These are phyloP conservation scores for Xylaria nigripes DNA, from an alignment of 495 filamentous ascomycete species.

Conservation along the genomic window DNA sequence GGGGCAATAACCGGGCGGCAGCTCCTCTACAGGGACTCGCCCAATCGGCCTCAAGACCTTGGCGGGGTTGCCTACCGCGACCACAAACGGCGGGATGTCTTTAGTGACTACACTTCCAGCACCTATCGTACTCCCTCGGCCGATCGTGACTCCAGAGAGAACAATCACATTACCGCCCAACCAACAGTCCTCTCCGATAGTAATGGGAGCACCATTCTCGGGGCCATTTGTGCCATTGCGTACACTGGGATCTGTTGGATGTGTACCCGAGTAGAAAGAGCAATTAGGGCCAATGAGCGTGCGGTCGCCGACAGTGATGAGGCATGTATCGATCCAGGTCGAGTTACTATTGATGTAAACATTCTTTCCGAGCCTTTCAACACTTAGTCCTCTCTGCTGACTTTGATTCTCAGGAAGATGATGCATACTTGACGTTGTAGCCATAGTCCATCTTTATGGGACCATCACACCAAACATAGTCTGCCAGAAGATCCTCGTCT, in stretches of 20 bases:
- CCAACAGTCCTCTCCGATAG: conserved; percentile 85
- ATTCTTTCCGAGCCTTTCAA: conserved; percentile 45
- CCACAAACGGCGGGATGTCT: conserved; percentile 57
- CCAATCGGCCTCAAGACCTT: conserved; percentile 39
- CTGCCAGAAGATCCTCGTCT: conserved; percentile 51
- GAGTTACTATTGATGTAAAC: conserved; percentile 75
- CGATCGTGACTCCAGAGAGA: conserved; percentile 72
- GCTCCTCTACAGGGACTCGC: conserved; percentile 1
- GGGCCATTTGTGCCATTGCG: conserved; percentile 69
- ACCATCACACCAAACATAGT: conserved; percentile 62
- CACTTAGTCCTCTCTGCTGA: background rate
- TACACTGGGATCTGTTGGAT: conserved; percentile 65
- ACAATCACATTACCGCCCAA: conserved; percentile 71
- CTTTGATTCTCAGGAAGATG: background rate
- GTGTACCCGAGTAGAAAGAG: conserved; percentile 61
- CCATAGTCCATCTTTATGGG: conserved; percentile 72
- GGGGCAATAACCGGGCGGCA: conserved; percentile 8
- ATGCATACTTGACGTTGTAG: conserved; percentile 50
- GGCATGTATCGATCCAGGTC: conserved; percentile 68
- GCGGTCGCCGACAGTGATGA: conserved; percentile 68
- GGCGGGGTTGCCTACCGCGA: conserved; percentile 62
- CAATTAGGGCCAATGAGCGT: conserved; percentile 77
- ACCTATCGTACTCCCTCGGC: conserved; percentile 58
- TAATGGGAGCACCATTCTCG: conserved; percentile 66
- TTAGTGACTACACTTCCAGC: conserved; percentile 89